phyloP scores from a whole-genome alignment of 2,329 filamentous ascomycete genomes.

The Fusarium cicatricum region DNA sequence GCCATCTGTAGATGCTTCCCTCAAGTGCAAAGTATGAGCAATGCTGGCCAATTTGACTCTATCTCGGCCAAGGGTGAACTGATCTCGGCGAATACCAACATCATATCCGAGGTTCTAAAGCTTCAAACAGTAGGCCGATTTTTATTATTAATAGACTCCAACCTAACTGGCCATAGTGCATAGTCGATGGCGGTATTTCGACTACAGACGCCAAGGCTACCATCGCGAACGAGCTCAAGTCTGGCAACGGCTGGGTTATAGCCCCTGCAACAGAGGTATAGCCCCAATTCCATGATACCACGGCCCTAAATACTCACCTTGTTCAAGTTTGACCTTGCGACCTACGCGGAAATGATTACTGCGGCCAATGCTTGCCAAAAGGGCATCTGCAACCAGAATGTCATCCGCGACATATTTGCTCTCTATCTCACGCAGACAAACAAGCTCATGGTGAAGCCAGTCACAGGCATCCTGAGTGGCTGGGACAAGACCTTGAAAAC shows the following conservation, averaged over 20 bases:
- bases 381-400: not conserved
- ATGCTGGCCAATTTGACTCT: not conserved
- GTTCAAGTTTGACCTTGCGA: not conserved
- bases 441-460: not conserved
- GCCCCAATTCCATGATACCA: rapidly evolving
- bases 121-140: not conserved
- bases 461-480: not conserved
- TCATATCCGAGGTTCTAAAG: not conserved
- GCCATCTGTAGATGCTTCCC: slow-evolving; percentile 8
- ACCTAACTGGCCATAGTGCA: not conserved
- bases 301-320: not conserved
- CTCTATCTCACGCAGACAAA: not conserved
- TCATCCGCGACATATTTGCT: not conserved
- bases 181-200: not conserved
- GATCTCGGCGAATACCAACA: not conserved
- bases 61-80: not conserved
- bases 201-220: not conserved
- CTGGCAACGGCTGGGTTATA: not conserved
- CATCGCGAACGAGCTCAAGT: not conserved
- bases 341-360: not conserved
- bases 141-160: rapidly evolving
- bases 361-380: not conserved
- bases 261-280: not conserved
- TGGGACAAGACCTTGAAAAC: not conserved
- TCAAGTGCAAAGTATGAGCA: not conserved